A percentile compares a stretch with the other conserved stretches of the same genome.
phyloP scores from a whole-genome alignment of 148 eudicot genomes.

The Silene conica region DNA sequence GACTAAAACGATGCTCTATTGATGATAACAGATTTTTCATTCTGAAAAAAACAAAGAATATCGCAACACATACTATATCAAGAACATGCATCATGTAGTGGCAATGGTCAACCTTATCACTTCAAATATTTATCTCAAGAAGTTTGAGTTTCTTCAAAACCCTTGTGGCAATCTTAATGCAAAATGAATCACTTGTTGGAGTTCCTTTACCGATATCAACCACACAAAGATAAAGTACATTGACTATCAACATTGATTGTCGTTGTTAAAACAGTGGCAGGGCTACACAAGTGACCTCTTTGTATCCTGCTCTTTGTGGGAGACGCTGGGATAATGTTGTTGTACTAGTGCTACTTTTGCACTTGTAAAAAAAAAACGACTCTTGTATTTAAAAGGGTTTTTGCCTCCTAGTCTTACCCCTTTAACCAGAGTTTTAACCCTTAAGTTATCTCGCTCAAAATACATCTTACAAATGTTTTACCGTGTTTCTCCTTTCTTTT shows the following conservation, averaged over 20 bases:
- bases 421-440: too few relatives aligned
- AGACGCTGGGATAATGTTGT: too few relatives aligned
- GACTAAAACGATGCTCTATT: too few relatives aligned
- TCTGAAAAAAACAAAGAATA: too few relatives aligned
- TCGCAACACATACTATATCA: too few relatives aligned
- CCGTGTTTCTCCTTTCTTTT: slow-evolving; percentile 2
- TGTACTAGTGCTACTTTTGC: background rate
- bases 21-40: too few relatives aligned
- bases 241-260: background rate
- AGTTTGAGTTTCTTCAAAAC: background rate
- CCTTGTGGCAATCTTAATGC: background rate
- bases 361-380: background rate
- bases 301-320: too few relatives aligned
- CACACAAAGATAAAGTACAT: background rate
- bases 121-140: background rate
- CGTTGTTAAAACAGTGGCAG: too few relatives aligned
- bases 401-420: too few relatives aligned
- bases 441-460: too few relatives aligned
- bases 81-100: background rate
- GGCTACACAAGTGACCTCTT: too few relatives aligned
- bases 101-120: background rate
- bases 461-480: background rate
- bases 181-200: background rate
- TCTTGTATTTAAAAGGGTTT: background rate
- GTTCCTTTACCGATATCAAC: background rate